These are phyloP conservation scores for Eucalyptus pauciflora DNA, from an alignment of 345 rosid species.

Conservation along the genomic window DNA sequence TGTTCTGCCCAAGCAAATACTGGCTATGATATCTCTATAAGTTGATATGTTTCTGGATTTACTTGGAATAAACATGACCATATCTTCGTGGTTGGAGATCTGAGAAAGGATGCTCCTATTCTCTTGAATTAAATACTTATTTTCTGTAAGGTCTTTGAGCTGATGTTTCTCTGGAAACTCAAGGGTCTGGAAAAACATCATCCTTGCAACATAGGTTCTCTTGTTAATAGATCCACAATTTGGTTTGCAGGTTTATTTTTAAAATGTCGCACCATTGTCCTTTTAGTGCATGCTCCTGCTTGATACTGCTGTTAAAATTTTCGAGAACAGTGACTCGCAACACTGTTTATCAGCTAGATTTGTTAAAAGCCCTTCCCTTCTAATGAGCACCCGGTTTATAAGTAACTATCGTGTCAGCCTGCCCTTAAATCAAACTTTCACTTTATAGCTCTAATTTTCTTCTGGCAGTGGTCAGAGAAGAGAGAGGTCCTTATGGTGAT, in stretches of 20 bases:
- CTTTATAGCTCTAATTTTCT: neutral
- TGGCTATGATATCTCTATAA: neutral
- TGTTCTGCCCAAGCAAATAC: neutral
- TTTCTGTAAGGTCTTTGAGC: neutral
- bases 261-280: neutral
- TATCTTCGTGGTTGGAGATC: neutral
- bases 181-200: neutral
- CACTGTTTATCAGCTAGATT: neutral
- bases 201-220: neutral
- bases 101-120: neutral
- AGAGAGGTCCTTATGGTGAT: slow-evolving; percentile 79
- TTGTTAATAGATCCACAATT: neutral
- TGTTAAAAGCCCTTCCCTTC: neutral
- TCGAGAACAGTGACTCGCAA: neutral
- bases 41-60: neutral
- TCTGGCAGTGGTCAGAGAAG: slow-evolving; percentile 83
- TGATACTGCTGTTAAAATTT: neutral
- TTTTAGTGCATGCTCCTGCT: neutral
- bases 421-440: neutral
- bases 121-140: neutral
- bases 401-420: neutral
- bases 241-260: neutral
- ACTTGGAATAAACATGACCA: neutral
- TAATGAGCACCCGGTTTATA: neutral
- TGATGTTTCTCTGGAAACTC: neutral